These are phyloP conservation scores for Aspergillus ibericus DNA, from an alignment of 2,329 filamentous ascomycete species.

Conservation along the genomic window DNA sequence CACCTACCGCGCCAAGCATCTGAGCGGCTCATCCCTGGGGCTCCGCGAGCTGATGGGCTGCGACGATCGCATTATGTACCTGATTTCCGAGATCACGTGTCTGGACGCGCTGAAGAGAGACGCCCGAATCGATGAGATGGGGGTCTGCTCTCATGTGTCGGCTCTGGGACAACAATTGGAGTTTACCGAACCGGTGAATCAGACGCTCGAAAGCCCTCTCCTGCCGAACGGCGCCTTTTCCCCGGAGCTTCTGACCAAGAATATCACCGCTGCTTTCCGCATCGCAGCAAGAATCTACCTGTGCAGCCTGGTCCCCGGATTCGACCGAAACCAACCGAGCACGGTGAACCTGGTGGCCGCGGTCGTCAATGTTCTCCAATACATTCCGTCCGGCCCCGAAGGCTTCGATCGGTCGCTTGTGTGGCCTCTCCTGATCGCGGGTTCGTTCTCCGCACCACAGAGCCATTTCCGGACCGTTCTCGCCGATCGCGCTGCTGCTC, in stretches of 20 bases:
- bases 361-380: constrained; percentile 72
- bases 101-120: constrained; percentile 83
- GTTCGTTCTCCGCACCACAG: constrained; percentile 69
- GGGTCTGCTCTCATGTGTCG: constrained; percentile 84
- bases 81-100: constrained; percentile 96
- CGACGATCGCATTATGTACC: constrained; percentile 94
- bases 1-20: constrained; percentile 92
- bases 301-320: constrained; percentile 90
- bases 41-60: constrained; percentile 95
- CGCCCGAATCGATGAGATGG: constrained; percentile 76
- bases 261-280: constrained; percentile 89
- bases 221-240: constrained; percentile 66
- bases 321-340: constrained; percentile 71
- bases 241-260: constrained; percentile 79
- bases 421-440: constrained; percentile 90
- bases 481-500: constrained; percentile 67
- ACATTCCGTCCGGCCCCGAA: constrained; percentile 75
- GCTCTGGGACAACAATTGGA: constrained; percentile 85
- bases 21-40: constrained; percentile 65
- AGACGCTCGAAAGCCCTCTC: constrained; percentile 60
- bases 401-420: constrained; percentile 89
- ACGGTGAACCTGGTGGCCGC: constrained; percentile 76
- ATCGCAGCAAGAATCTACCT: constrained; percentile 92
- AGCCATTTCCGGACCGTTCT: constrained; percentile 79
- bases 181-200: constrained; percentile 68